Percentiles rank a stretch among this genome's conserved stretches.
phyloP scores from a whole-genome alignment of 108 stramenopile species.

The Cyclostephanos invisitatus region DNA sequence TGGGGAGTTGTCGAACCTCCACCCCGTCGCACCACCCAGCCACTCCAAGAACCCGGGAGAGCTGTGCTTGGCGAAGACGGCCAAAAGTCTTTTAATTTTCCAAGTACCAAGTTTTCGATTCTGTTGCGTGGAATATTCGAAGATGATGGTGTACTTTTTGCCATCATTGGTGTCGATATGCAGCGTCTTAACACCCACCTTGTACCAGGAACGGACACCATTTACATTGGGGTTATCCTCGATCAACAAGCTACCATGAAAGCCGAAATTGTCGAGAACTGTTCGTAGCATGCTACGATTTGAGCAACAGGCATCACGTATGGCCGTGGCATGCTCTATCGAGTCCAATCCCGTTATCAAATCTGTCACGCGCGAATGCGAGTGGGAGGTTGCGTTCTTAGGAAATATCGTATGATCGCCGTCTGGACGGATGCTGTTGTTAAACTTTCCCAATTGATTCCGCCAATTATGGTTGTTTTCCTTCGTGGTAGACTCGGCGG shows the following conservation, averaged over 20 bases:
- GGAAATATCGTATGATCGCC: not conserved
- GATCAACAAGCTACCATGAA: not conserved
- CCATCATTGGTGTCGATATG: not conserved
- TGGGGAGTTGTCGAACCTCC: not conserved
- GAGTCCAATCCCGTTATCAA: not conserved
- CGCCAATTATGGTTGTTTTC: no score
- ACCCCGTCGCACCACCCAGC: conserved; percentile 14
- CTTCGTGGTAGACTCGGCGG: no score
- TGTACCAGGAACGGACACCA: not conserved
- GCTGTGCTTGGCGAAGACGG: not conserved
- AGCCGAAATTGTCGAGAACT: not conserved
- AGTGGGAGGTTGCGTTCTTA: not conserved
- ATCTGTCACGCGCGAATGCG: not conserved
- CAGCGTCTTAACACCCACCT: not conserved
- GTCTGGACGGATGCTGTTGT: not conserved
- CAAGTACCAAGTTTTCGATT: no score
- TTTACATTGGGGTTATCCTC: not conserved
- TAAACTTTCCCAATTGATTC: no score
- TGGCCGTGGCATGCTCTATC: not conserved
- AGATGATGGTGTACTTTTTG: not conserved
- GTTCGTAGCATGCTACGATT: not conserved
- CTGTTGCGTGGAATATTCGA: not conserved
- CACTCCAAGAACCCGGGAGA: conserved; percentile 10
- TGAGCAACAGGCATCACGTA: not conserved
- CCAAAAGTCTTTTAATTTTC: not conserved